Base-by-base conservation (phyloP, 2,329 filamentous ascomycete species). In the Fusarium lyarnte region DNA sequence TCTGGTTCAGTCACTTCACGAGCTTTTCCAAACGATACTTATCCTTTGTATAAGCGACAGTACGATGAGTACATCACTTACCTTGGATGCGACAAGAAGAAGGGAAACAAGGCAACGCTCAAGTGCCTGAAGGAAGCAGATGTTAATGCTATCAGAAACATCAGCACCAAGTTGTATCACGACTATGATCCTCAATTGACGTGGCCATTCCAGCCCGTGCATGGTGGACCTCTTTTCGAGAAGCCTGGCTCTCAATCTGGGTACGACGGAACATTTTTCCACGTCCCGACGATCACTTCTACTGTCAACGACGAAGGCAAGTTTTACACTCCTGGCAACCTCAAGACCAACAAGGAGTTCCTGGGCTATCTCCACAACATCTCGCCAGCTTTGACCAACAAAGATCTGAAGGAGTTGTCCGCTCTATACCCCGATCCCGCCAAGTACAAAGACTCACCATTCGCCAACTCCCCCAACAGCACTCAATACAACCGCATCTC, bases 121-220 rank as follows among this genome's bases (percentile, higher is more conserved):
- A 65, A 70, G 4, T 87, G 85, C 54, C 77, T 87, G 3, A 81
- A 81, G 8, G 69, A 72, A 3, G 82, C 80, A 0, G 79, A 83
- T 16, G 75, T 84, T 4, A 60, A 72, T 7, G 77, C 79, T 3
- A 83, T 87, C 41, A 63, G 78, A 13, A 72, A 78, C 62, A 81
- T 83, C 23, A 84, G 83, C 39, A 78, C 79, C 1, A 79, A 80
- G 25, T 60, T 85, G 6, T 85, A 81, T 61, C 74, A 79, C 5
- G 79, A 81, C 0, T 82, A 82, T 8, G 75, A 82, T 8, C 79
- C 80, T 21, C 80, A 80, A 41, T 76, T 84, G 31, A 86, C 83
- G 0, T 87, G 85, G 85, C 85, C 85, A 0, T 87, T 84, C 76
- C 85, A 87, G 55, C 85, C 85, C 2, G 82, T 82, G 0, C 83